Percentiles rank a stretch among this genome's conserved stretches.
These are phyloP conservation scores for Suillus plorans DNA, from an alignment of 768 basidiomycete species.

Conservation along the genomic window DNA sequence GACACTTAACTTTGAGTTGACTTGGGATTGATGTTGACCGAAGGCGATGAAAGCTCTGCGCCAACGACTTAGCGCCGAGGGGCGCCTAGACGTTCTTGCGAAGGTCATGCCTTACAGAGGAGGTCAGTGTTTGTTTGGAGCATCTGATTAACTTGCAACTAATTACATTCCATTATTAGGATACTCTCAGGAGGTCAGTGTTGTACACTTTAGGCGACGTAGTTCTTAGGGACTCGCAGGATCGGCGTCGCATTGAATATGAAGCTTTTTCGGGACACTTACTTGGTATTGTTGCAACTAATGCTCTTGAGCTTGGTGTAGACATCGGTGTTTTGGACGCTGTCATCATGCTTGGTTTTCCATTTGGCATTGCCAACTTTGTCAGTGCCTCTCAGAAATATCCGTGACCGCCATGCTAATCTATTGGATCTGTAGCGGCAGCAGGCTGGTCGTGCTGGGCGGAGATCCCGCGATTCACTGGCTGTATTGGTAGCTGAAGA, in stretches of 20 bases:
- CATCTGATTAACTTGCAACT: neutral
- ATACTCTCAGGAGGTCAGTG: constrained; percentile 64
- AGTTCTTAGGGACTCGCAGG: constrained; percentile 38
- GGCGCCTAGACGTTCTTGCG: constrained; percentile 71
- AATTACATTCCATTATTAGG: constrained; percentile 38
- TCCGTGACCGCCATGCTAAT: neutral
- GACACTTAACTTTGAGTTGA: neutral
- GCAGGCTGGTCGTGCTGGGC: constrained; percentile 86
- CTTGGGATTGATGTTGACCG: constrained; percentile 18
- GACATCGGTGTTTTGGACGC: constrained; percentile 88
- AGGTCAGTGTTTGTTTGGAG: constrained; percentile 41
- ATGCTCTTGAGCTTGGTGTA: constrained; percentile 89
- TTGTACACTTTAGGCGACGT: neutral
- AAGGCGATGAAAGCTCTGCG: constrained; percentile 81
- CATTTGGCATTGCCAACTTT: constrained; percentile 75
- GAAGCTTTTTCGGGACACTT: constrained; percentile 85
- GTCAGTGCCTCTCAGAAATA: constrained; percentile 41
- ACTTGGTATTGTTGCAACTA: constrained; percentile 86
- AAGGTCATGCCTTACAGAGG: constrained; percentile 83
- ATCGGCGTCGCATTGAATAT: constrained; percentile 78
- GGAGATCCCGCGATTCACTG: constrained; percentile 77
- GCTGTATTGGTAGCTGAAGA: constrained; percentile 70
- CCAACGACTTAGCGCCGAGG: constrained; percentile 68
- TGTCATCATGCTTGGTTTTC: constrained; percentile 88
- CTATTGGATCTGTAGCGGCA: constrained; percentile 54